Evolutionary conservation across 495 filamentous ascomycete species (phyloP).

Genomic region (Sporormia fimetaria): DNA sequence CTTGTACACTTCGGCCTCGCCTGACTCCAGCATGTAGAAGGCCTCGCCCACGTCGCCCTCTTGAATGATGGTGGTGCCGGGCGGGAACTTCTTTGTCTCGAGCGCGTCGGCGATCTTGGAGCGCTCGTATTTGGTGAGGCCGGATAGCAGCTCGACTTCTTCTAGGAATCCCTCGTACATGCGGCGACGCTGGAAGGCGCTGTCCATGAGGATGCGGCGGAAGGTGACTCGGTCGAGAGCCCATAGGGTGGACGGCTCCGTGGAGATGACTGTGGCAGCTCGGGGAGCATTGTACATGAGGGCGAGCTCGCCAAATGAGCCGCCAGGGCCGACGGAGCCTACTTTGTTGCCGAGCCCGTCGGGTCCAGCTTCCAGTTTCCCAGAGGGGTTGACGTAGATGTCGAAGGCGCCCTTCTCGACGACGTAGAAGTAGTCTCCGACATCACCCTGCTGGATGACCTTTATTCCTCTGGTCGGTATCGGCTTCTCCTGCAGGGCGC

Average conservation of each 20-base stretch:
- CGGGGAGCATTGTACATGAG: constrained; percentile 98
- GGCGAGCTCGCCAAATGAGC: constrained; percentile 94
- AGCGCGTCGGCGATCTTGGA: constrained; percentile 95
- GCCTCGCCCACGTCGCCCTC: constrained; percentile 87
- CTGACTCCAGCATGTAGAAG: constrained; percentile 84
- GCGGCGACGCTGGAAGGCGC: constrained; percentile 84
- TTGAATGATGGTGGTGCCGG: constrained; percentile 71
- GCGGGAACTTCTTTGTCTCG: constrained; percentile 73
- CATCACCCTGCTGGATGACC: constrained; percentile 91
- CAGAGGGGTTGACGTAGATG: constrained; percentile 71
- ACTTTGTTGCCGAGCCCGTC: constrained; percentile 81
- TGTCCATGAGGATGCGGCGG: constrained; percentile 96
- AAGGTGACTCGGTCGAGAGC: constrained; percentile 92
- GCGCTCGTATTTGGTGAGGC: constrained; percentile 79
- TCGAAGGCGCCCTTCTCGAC: constrained; percentile 87
- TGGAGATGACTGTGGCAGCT: constrained; percentile 87
- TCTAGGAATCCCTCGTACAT: constrained; percentile 98
- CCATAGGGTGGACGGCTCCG: constrained; percentile 77
- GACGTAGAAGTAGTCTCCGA: constrained; percentile 95
- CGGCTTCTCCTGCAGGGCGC: constrained; percentile 85
- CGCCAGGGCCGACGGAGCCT: constrained; percentile 69
- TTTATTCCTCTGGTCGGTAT: constrained; percentile 93
- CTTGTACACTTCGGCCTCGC: constrained; percentile 80
- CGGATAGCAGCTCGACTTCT: constrained; percentile 80
- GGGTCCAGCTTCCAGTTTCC: constrained; percentile 61